These are phyloP conservation scores for Diaporthe sp. DNA, from an alignment of 2,329 filamentous ascomycete genomes.

Conservation along the genomic window DNA sequence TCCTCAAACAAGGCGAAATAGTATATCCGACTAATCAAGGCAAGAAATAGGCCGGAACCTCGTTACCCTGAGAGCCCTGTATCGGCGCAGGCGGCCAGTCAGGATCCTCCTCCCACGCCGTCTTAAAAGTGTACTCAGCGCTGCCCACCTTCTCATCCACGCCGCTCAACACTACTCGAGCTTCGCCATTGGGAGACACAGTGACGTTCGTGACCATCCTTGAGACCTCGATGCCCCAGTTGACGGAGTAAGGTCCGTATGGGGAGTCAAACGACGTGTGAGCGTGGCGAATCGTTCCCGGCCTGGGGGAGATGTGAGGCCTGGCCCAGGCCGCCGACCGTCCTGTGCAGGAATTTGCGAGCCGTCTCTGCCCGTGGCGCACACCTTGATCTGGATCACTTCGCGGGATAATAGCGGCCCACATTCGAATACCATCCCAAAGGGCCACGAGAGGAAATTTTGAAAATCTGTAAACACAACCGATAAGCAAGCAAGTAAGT, in stretches of 20 bases:
- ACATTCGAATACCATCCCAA: too few relatives aligned
- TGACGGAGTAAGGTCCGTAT: constrained; percentile 24
- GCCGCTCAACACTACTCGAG: neutral
- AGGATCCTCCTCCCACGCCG: constrained; percentile 33
- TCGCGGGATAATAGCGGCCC: neutral
- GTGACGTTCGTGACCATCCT: neutral
- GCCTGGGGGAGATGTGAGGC: constrained; percentile 46
- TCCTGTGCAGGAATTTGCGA: constrained; percentile 51
- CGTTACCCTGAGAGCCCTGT: constrained; percentile 27
- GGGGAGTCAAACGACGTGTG: constrained; percentile 35
- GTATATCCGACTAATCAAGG: neutral
- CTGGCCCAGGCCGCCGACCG: constrained; percentile 48
- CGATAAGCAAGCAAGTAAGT: too few relatives aligned
- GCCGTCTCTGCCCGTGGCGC: neutral
- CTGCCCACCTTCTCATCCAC: constrained; percentile 1
- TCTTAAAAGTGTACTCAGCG: constrained; percentile 30
- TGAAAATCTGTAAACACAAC: too few relatives aligned
- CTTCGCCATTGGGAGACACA: neutral
- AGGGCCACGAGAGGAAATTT: too few relatives aligned
- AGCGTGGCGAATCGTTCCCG: constrained; percentile 42
- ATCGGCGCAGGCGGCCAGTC: constrained; percentile 29
- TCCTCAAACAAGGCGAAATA: neutral
- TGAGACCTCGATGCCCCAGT: neutral
- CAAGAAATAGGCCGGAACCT: constrained; percentile 6
- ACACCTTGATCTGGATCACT: neutral